These are phyloP conservation scores for Phytomonas sp. DNA, from an alignment of 208 protist genomes.

Conservation along the genomic window DNA sequence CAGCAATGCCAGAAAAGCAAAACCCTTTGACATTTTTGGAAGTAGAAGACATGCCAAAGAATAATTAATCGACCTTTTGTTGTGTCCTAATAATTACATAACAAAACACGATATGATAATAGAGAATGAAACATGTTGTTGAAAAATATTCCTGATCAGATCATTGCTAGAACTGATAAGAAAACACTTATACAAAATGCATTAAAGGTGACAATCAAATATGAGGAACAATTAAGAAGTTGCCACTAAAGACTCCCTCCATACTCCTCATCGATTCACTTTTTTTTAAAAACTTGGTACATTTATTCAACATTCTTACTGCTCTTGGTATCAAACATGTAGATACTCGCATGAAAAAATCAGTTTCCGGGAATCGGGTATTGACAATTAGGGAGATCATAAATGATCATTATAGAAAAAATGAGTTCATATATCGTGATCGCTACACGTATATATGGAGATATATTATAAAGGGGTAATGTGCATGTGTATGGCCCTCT, in stretches of 20 bases:
- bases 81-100: background rate
- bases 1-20: conserved; percentile 27
- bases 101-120: background rate
- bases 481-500: background rate
- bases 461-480: background rate
- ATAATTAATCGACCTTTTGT: conserved; percentile 4
- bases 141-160: background rate
- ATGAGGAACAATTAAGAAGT: background rate
- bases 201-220: conserved; percentile 2
- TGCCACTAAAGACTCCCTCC: background rate
- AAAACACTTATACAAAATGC: background rate
- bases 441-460: background rate
- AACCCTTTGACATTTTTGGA: conserved; percentile 11
- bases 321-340: background rate
- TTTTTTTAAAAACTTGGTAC: background rate
- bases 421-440: background rate
- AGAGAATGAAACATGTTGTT: background rate
- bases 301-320: background rate
- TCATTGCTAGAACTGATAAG: background rate
- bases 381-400: background rate
- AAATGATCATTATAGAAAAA: background rate
- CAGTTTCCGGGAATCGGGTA: background rate
- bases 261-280: background rate
- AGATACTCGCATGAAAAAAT: background rate
- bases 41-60: background rate